Evolutionary conservation across 2,329 filamentous ascomycete genomes (phyloP).

Genomic region (Coniochaeta sp.): DNA sequence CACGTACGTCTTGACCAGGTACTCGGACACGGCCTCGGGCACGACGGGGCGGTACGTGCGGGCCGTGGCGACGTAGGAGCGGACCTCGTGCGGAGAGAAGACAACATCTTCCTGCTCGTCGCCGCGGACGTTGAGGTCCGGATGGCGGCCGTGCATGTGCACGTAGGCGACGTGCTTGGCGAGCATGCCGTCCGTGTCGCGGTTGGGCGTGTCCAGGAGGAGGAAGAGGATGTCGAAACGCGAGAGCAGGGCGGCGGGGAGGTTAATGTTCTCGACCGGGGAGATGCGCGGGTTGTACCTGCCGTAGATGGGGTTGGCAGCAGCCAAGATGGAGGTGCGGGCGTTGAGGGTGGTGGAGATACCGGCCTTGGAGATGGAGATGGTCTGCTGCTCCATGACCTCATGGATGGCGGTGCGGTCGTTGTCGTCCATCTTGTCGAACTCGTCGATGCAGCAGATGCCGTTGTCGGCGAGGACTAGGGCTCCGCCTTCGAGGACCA

Average conservation of each 20-base stretch:
- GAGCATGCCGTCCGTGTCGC: conserved; percentile 85
- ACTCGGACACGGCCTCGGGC: conserved; percentile 80
- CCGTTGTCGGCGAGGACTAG: conserved; percentile 76
- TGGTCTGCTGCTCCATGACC: conserved; percentile 85
- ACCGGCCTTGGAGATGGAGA: conserved; percentile 72
- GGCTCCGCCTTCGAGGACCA: conserved; percentile 75
- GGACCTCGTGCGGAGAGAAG: conserved; percentile 87
- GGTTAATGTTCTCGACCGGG: conserved; percentile 97
- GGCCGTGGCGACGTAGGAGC: conserved; percentile 91
- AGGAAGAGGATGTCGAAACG: conserved; percentile 97
- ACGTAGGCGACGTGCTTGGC: conserved; percentile 94
- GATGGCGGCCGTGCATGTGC: conserved; percentile 94
- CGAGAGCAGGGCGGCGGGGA: conserved; percentile 91
- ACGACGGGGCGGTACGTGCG: conserved; percentile 83
- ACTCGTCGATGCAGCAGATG: conserved; percentile 81
- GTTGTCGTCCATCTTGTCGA: conserved; percentile 84
- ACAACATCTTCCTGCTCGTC: conserved; percentile 47
- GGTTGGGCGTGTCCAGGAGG: conserved; percentile 86
- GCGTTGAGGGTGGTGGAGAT: conserved; percentile 80
- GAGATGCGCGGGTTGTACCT: conserved; percentile 97
- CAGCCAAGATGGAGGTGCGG: conserved; percentile 89
- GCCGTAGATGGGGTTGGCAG: conserved; percentile 94
- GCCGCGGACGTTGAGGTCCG: conserved; percentile 45
- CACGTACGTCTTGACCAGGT: conserved; percentile 95
- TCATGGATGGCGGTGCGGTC: conserved; percentile 79